A percentile compares a stretch with the other conserved stretches of the same genome.
Evolutionary conservation across 768 basidiomycete genomes (phyloP).

Genomic region (Lactarius vividus): DNA sequence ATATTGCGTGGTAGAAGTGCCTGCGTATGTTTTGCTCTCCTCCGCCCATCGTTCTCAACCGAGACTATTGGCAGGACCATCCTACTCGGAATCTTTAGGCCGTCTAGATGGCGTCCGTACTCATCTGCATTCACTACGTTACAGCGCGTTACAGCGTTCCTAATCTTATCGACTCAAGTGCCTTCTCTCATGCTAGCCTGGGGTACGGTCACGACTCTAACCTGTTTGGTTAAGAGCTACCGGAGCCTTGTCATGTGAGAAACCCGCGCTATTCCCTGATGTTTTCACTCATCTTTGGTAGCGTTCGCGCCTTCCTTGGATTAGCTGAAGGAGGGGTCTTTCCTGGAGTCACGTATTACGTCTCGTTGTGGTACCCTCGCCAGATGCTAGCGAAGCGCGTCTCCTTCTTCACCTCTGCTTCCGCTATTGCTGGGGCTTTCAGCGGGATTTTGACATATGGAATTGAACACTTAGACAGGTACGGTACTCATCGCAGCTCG

Average conservation of each 20-base stretch:
- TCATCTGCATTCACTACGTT: neutral
- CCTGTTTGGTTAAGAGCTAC: conserved; percentile 39
- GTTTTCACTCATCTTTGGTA: conserved; percentile 21
- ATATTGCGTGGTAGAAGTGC: conserved; percentile 41
- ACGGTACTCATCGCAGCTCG: neutral
- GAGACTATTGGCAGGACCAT: conserved; percentile 35
- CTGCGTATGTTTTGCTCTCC: conserved; percentile 34
- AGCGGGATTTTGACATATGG: conserved; percentile 50
- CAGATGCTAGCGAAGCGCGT: conserved; percentile 56
- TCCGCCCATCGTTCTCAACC: neutral
- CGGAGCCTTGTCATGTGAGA: conserved; percentile 36
- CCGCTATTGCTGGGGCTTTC: conserved; percentile 50
- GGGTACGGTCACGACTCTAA: conserved; percentile 40
- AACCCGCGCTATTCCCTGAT: neutral
- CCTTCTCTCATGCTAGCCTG: conserved; percentile 40
- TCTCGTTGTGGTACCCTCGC: conserved; percentile 60
- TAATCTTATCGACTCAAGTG: conserved; percentile 35
- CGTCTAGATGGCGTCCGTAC: conserved; percentile 38
- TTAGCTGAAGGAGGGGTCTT: conserved; percentile 46
- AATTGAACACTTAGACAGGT: conserved; percentile 47
- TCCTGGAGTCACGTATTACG: conserved; percentile 42
- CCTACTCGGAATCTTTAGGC: conserved; percentile 36
- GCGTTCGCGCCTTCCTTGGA: conserved; percentile 45
- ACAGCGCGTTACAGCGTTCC: neutral
- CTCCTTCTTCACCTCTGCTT: conserved; percentile 64